Percentiles rank a stretch among this genome's conserved stretches.
Evolutionary conservation across 805 yeast genomes (phyloP).

Genomic region (Pichia membranifaciens): DNA sequence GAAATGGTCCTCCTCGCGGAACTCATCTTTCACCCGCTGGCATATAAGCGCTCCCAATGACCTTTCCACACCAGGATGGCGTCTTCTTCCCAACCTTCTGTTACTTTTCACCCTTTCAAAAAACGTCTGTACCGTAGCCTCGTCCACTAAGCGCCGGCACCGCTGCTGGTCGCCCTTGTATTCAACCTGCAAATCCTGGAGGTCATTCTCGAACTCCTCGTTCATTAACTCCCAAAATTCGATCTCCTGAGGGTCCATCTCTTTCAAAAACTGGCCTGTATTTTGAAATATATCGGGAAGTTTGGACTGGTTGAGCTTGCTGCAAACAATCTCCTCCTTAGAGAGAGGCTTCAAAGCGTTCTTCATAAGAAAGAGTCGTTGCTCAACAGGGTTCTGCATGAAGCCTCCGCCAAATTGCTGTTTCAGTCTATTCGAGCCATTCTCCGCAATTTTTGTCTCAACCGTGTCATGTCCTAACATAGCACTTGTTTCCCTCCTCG

Average conservation of each 20-base stretch:
- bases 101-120: neutral
- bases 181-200: constrained; percentile 17
- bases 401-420: neutral
- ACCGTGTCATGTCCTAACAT: constrained; percentile 7
- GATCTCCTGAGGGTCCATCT: constrained; percentile 26
- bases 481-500: constrained; percentile 18
- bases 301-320: constrained; percentile 21
- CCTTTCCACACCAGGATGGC: constrained; percentile 13
- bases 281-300: constrained; percentile 26
- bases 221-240: constrained; percentile 30
- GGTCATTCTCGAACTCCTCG: constrained; percentile 29
- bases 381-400: constrained; percentile 16
- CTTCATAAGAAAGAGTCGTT: constrained; percentile 23
- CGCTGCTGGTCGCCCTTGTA: neutral
- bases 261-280: constrained; percentile 23
- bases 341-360: constrained; percentile 25
- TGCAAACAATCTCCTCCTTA: constrained; percentile 21
- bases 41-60: constrained; percentile 20
- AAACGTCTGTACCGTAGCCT: neutral
- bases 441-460: neutral
- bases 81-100: neutral
- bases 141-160: neutral
- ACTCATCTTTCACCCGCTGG: constrained; percentile 15
- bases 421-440: neutral
- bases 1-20: constrained; percentile 10